A percentile compares a stretch with the other conserved stretches of the same genome.
Evolutionary conservation across 495 filamentous ascomycete genomes (phyloP).

Genomic region (Penicillium malachiteum): DNA sequence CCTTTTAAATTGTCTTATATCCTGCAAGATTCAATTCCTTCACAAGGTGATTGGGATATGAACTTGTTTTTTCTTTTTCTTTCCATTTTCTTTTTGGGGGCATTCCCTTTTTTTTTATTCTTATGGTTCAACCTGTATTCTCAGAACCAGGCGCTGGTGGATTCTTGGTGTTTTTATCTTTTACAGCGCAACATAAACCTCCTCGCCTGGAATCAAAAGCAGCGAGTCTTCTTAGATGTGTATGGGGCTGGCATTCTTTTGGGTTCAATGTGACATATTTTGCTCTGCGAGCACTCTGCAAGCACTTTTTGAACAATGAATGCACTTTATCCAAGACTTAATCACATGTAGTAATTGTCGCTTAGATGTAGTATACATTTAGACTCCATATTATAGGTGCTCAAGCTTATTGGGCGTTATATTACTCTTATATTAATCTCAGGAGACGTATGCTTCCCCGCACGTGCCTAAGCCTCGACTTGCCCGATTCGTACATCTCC

Average conservation of each 20-base stretch:
- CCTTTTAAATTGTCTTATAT: not conserved
- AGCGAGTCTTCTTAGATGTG: slow-evolving; percentile 24
- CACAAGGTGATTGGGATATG: not conserved
- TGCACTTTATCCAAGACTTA: too few relatives aligned
- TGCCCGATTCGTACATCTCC: not conserved
- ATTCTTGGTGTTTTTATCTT: slow-evolving; percentile 36
- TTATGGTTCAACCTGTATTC: slow-evolving; percentile 7
- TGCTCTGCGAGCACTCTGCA: slow-evolving; percentile 31
- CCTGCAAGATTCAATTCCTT: slow-evolving; percentile 1
- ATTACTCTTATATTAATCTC: too few relatives aligned
- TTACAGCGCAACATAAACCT: slow-evolving; percentile 27
- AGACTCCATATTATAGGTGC: not conserved
- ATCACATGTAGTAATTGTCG: too few relatives aligned
- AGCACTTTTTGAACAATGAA: slow-evolving; percentile 3
- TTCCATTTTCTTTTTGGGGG: slow-evolving; percentile 16
- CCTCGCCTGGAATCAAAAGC: slow-evolving; percentile 19
- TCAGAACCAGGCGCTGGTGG: slow-evolving; percentile 42
- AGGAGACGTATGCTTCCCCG: slow-evolving; percentile 7
- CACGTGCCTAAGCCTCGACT: slow-evolving; percentile 9
- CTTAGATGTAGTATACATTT: too few relatives aligned
- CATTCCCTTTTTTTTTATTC: slow-evolving; percentile 8
- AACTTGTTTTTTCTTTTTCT: slow-evolving; percentile 9
- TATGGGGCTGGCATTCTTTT: slow-evolving; percentile 14
- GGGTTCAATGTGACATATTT: slow-evolving; percentile 22
- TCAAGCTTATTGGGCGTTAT: too few relatives aligned